These are phyloP conservation scores for Euphorbia peplus DNA, from an alignment of 345 rosid genomes.

Conservation along the genomic window DNA sequence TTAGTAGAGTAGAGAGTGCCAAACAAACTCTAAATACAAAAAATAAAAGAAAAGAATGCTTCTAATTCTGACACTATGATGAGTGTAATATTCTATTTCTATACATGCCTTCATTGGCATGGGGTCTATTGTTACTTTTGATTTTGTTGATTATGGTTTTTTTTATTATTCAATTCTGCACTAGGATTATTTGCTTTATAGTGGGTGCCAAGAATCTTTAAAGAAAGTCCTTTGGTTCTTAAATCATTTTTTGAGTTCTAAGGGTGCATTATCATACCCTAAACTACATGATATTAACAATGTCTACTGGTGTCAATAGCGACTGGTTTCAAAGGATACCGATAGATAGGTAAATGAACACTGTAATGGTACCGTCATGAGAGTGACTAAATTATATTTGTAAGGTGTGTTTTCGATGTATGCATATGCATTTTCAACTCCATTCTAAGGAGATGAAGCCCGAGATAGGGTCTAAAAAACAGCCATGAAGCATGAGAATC, in stretches of 20 bases:
- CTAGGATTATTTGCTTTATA: slow-evolving; percentile 21
- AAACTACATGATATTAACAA: slow-evolving; percentile 15
- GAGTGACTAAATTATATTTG: too few species aligned
- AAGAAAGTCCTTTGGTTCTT: slow-evolving; percentile 12
- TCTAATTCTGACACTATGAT: slow-evolving; percentile 37
- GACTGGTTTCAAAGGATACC: too few species aligned
- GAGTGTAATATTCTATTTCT: slow-evolving; percentile 28
- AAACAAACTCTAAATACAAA: not conserved
- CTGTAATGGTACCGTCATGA: too few species aligned
- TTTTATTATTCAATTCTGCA: slow-evolving; percentile 27
- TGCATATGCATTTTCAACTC: too few species aligned
- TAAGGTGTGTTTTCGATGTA: too few species aligned
- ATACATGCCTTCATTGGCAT: slow-evolving; percentile 12
- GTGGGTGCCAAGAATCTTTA: slow-evolving; percentile 40
- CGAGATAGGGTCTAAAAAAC: too few species aligned
- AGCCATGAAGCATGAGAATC: too few species aligned
- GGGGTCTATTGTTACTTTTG: slow-evolving; percentile 10
- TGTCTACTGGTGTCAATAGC: too few species aligned
- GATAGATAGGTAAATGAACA: too few species aligned
- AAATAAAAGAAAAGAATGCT: slow-evolving; percentile 16
- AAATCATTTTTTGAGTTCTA: slow-evolving; percentile 37
- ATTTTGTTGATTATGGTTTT: slow-evolving; percentile 1
- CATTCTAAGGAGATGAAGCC: too few species aligned
- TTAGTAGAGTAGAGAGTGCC: too few species aligned
- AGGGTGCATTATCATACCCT: slow-evolving; percentile 5